Conservation (phyloP, 2,329 filamentous ascomycete genomes). For the Aaosphaeria arxii region DNA sequence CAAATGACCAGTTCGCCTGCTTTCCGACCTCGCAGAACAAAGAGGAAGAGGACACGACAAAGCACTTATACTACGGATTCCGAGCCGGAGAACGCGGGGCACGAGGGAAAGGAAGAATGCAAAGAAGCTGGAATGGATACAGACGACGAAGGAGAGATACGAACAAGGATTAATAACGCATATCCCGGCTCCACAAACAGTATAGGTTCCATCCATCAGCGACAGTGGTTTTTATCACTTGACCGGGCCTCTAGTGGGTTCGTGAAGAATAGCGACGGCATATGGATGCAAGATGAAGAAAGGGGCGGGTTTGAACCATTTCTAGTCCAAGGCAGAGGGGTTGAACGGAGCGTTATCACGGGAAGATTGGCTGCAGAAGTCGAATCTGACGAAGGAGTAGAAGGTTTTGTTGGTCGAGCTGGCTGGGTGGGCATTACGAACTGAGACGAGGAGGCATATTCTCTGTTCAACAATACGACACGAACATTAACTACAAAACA, state of each 20-base stretch:
- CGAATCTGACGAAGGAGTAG: constrained; percentile 59
- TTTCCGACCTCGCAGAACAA: too few relatives aligned
- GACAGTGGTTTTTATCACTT: constrained; percentile 64
- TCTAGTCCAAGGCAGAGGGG: constrained; percentile 57
- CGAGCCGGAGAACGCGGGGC: constrained; percentile 5
- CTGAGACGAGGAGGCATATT: too few relatives aligned
- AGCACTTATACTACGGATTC: constrained; percentile 2
- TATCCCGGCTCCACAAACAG: constrained; percentile 65
- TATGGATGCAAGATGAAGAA: constrained; percentile 6
- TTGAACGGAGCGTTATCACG: constrained; percentile 66
- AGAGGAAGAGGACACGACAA: not conserved
- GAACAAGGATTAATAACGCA: constrained; percentile 58
- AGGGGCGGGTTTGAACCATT: constrained; percentile 54
- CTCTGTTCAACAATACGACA: too few relatives aligned
- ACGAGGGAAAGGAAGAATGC: too few relatives aligned
- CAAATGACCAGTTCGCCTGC: too few relatives aligned
- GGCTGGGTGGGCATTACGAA: constrained; percentile 60
- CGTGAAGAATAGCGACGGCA: constrained; percentile 6
- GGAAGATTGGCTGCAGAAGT: constrained; percentile 59
- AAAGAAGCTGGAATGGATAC: constrained; percentile 37
- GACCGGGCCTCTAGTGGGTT: constrained; percentile 62
- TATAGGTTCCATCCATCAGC: constrained; percentile 65
- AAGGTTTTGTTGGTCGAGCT: constrained; percentile 55
- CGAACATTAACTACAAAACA: too few relatives aligned
- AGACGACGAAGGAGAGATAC: constrained; percentile 33